These are phyloP conservation scores for Yamagishiella unicocca DNA, from an alignment of 139 green algal species.

Conservation along the genomic window DNA sequence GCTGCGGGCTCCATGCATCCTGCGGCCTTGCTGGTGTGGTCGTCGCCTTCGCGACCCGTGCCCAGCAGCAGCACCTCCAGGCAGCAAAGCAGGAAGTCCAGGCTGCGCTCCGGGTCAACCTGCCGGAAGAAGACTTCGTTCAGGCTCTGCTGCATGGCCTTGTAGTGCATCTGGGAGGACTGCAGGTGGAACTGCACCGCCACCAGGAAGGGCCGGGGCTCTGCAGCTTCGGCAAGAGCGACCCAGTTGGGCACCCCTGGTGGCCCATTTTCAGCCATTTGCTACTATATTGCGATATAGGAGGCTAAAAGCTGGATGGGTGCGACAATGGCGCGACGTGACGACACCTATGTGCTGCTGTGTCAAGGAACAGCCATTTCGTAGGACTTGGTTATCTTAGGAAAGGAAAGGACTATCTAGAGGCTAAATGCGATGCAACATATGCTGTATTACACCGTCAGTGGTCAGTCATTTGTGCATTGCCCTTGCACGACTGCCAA, in stretches of 20 bases:
- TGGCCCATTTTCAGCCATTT: neutral
- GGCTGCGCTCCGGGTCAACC: neutral
- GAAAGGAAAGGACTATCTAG: too few species aligned
- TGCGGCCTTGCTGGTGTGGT: neutral
- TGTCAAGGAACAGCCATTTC: too few species aligned
- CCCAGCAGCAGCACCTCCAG: constrained; percentile 4
- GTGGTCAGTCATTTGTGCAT: neutral
- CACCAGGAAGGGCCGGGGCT: neutral
- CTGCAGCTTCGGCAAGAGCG: neutral
- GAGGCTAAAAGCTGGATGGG: too few species aligned
- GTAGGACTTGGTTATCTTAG: too few species aligned
- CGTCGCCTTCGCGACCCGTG: neutral
- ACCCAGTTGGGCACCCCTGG: neutral
- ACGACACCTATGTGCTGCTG: too few species aligned
- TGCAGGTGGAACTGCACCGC: neutral
- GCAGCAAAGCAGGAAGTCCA: constrained; percentile 20
- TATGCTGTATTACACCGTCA: too few species aligned
- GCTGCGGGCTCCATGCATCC: too few species aligned
- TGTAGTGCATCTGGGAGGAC: constrained; percentile 6
- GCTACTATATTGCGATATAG: too few species aligned
- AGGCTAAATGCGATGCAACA: too few species aligned
- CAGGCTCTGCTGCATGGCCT: neutral
- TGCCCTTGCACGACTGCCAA: neutral
- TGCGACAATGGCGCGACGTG: too few species aligned
- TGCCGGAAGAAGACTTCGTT: neutral